Base-by-base conservation (phyloP, 2,329 filamentous ascomycete genomes). In the Pseudogymnoascus sp. region DNA sequence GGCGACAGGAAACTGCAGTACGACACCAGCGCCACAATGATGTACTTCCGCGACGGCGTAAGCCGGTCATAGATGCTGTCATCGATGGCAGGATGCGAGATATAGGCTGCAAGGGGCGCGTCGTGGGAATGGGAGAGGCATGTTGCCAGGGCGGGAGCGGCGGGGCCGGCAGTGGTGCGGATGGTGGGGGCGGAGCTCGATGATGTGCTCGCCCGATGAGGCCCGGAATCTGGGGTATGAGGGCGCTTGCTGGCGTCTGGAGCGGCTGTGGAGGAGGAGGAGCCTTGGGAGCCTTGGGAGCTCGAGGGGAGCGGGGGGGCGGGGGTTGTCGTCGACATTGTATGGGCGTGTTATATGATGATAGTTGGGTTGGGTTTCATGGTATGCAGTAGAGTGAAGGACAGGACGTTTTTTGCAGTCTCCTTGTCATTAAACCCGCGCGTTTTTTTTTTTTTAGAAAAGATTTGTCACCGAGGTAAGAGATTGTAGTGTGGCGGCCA, bases 1-100 rank as follows among this genome's bases (percentile, higher is more conserved):
- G 90, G 90, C 0, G 90, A 86, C 50, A 93, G 78, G 67, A 93
- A 91, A 26, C 87, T 85, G 75, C 88, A 91, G 71, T 88, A 90
- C 0, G 88, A 87, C 61, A 93, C 76, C 5, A 92, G 81, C 9
- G 79, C 77, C 15, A 91, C 87, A 61, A 93, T 89, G 65, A 85
- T 70, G 2, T 80, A 72, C 74, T 93, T 95, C 42, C 86, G 82
- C 15, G 77, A 75, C 3, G 76, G 74, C 0, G 86, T 81, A 65
- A 92, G 81, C 17, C 81, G 81, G 69, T 87, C 81, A 76, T 92
- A 93, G n/a, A 84, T 73, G 61, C 79, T 78, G 69, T 86, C 83
- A 11, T 78, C 77, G 29, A 80, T 69, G 6, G 46, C 26, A 9
- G 46, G n/a, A 7, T 53, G 46, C 15, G 46, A 53, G 23, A 53